Conservation (phyloP, 1,139 yeast species). For the Nakaseomyces sp. region DNA sequence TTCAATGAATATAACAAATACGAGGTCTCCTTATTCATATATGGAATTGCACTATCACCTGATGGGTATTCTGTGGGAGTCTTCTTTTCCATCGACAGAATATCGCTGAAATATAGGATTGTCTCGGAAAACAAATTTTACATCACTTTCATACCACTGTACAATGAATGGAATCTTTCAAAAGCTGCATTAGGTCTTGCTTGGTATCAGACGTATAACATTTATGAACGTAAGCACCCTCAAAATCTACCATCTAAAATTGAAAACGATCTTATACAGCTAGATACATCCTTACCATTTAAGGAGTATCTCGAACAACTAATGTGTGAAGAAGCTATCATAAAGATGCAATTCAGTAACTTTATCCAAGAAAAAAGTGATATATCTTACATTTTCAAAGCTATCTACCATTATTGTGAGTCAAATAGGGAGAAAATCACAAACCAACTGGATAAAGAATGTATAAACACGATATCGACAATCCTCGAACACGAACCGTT, state of each 20-base stretch:
- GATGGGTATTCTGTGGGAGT: conserved; percentile 31
- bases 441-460: conserved; percentile 29
- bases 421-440: conserved; percentile 16
- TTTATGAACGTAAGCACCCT: conserved; percentile 25
- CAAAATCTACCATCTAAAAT: background rate
- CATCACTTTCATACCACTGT: conserved; percentile 29
- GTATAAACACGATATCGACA: conserved; percentile 22
- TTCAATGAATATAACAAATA: conserved; percentile 26
- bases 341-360: conserved; percentile 23
- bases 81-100: conserved; percentile 30
- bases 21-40: conserved; percentile 21
- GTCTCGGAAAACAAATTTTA: conserved; percentile 29
- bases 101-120: conserved; percentile 31
- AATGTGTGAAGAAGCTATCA: conserved; percentile 17
- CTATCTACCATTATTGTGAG: conserved; percentile 26
- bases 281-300: conserved; percentile 11
- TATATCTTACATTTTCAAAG: conserved; percentile 20
- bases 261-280: background rate
- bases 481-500: conserved; percentile 14
- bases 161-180: conserved; percentile 21
- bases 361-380: conserved; percentile 22
- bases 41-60: conserved; percentile 30
- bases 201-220: conserved; percentile 32
- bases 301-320: conserved; percentile 21
- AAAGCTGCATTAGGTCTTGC: conserved; percentile 30